Evolutionary conservation across 352 stramenopile genomes (phyloP).

Genomic region (Pythium apleroticum): DNA sequence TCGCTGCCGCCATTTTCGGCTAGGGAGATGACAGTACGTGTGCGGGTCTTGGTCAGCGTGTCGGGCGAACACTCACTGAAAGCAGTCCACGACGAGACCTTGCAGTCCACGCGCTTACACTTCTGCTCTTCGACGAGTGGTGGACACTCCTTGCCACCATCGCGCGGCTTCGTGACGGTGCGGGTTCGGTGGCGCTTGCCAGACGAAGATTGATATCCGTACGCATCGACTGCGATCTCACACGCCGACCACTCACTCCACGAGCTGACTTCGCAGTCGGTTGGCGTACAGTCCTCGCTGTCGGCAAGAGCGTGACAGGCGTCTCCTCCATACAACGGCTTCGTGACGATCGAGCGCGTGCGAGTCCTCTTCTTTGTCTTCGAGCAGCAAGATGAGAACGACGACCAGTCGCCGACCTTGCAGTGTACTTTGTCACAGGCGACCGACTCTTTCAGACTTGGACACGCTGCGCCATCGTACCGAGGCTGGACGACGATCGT

Average conservation of each 20-base stretch:
- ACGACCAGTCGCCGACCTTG: slow-evolving; percentile 39
- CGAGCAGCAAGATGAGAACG: slow-evolving; percentile 39
- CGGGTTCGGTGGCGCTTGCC: slow-evolving; percentile 32
- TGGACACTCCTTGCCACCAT: slow-evolving; percentile 42
- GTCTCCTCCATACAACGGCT: slow-evolving; percentile 34
- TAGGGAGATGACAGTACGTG: slow-evolving; percentile 15
- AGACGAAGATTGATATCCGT: neutral
- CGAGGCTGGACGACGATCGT: slow-evolving; percentile 27
- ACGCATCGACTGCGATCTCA: slow-evolving; percentile 20
- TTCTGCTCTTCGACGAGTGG: slow-evolving; percentile 45
- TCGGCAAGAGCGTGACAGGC: slow-evolving; percentile 40
- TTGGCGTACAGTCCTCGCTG: slow-evolving; percentile 30
- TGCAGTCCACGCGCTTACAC: slow-evolving; percentile 40
- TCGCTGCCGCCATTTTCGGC: slow-evolving; percentile 21
- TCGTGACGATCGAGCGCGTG: slow-evolving; percentile 35
- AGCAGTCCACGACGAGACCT: slow-evolving; percentile 22
- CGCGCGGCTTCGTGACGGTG: slow-evolving; percentile 34
- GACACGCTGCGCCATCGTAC: slow-evolving; percentile 45
- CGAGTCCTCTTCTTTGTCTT: slow-evolving; percentile 39
- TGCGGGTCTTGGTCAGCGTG: slow-evolving; percentile 24
- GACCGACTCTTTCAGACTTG: slow-evolving; percentile 32
- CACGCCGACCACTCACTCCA: slow-evolving; percentile 61
- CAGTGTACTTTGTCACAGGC: slow-evolving; percentile 51
- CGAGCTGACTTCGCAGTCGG: slow-evolving; percentile 47
- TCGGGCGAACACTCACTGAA: slow-evolving; percentile 18